Evolutionary conservation across 2,329 filamentous ascomycete genomes (phyloP).

Genomic region (Parascedosporium putredinis): DNA sequence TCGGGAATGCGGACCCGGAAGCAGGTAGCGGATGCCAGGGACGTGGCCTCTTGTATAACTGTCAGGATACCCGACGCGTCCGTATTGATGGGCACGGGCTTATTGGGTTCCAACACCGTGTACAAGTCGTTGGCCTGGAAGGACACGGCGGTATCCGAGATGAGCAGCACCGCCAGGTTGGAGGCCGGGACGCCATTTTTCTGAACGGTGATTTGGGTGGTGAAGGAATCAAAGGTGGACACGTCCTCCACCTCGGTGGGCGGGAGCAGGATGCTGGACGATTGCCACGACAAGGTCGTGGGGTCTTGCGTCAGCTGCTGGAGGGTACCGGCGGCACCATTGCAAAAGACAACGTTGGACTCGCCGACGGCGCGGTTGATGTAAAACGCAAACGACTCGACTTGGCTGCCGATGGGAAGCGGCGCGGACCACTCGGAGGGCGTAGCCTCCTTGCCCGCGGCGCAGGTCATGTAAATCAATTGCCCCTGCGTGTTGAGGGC

Average conservation of each 20-base stretch:
- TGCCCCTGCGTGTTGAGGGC: neutral
- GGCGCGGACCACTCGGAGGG: neutral
- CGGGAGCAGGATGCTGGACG: neutral
- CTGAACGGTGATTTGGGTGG: neutral
- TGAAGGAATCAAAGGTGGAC: neutral
- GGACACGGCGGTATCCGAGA: neutral
- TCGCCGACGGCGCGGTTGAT: neutral
- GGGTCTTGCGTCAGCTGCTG: neutral
- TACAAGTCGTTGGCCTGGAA: neutral
- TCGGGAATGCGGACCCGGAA: neutral
- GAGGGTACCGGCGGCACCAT: neutral
- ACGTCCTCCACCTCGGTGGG: neutral
- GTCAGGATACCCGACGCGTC: neutral
- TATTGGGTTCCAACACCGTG: neutral
- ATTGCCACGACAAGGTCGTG: neutral
- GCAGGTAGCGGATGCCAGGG: neutral
- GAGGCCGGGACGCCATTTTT: neutral
- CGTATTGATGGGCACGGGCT: neutral
- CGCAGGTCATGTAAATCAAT: neutral
- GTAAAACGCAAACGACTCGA: neutral
- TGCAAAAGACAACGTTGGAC: neutral
- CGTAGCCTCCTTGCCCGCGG: neutral
- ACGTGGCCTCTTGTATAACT: neutral
- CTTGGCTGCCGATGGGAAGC: neutral
- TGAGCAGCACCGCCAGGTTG: neutral